Percentiles rank a stretch among this genome's conserved stretches.
These are phyloP conservation scores for Penicillium palitans DNA, from an alignment of 2,329 filamentous ascomycete genomes.

Conservation along the genomic window DNA sequence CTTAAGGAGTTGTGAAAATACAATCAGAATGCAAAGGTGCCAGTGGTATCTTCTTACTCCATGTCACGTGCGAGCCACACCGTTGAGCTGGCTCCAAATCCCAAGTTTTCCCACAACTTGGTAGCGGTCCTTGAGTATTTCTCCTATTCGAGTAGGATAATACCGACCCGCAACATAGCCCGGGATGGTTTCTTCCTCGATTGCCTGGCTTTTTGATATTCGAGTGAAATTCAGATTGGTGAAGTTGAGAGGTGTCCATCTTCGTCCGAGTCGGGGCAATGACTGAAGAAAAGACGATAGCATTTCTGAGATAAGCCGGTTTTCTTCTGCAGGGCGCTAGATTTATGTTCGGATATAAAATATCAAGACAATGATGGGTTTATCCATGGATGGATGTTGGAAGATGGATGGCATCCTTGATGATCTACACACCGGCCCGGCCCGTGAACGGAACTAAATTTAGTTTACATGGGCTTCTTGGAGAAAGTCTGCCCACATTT, in stretches of 20 bases:
- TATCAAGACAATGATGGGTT: too few relatives aligned
- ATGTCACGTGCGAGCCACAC: slow-evolving; percentile 41
- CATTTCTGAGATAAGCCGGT: background rate
- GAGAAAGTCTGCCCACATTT: too few relatives aligned
- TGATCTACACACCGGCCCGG: too few relatives aligned
- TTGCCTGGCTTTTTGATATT: slow-evolving; percentile 25
- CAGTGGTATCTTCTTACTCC: slow-evolving; percentile 21
- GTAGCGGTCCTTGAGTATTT: slow-evolving; percentile 33
- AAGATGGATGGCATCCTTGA: too few relatives aligned
- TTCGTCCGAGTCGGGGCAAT: background rate
- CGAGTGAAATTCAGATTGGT: slow-evolving; percentile 30
- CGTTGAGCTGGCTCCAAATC: slow-evolving; percentile 39
- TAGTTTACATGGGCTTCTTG: too few relatives aligned
- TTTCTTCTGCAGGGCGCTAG: too few relatives aligned
- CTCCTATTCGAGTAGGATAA: slow-evolving; percentile 35
- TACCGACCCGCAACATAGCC: slow-evolving; percentile 27
- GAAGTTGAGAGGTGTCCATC: slow-evolving; percentile 37
- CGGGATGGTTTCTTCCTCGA: slow-evolving; percentile 38
- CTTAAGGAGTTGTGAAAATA: background rate
- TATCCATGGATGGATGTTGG: too few relatives aligned
- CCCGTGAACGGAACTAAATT: too few relatives aligned
- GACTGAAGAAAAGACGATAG: background rate
- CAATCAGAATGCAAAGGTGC: background rate
- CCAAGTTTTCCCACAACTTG: slow-evolving; percentile 40
- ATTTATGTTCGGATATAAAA: too few relatives aligned